Conservation (phyloP, 1,139 yeast genomes). For the Blastobotrys niveus region DNA sequence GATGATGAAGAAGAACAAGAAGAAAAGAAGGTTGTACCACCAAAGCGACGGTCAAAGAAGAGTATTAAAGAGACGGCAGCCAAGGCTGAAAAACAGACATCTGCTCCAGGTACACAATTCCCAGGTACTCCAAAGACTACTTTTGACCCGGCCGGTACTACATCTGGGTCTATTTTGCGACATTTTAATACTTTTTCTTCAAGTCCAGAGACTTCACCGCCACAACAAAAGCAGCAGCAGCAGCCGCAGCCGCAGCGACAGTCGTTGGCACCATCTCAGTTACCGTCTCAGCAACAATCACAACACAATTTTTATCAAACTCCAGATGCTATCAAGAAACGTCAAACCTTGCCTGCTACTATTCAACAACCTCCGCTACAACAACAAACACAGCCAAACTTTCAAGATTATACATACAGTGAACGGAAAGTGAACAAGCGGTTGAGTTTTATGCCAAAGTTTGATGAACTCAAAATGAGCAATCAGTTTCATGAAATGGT, state of each 20-base stretch:
- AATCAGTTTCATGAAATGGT: too few relatives aligned
- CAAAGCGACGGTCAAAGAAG: slow-evolving; percentile 16
- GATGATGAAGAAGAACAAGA: slow-evolving; percentile 8
- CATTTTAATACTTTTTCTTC: slow-evolving; percentile 22
- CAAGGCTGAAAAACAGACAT: slow-evolving; percentile 5
- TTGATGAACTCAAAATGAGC: slow-evolving; percentile 24
- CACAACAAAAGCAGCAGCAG: slow-evolving; percentile 8
- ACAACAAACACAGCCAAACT: not conserved
- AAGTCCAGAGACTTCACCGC: slow-evolving; percentile 20
- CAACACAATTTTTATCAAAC: slow-evolving; percentile 2
- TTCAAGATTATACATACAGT: slow-evolving; percentile 16
- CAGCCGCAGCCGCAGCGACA: too few relatives aligned
- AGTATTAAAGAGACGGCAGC: slow-evolving; percentile 5
- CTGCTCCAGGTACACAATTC: not conserved
- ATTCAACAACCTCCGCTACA: slow-evolving; percentile 7
- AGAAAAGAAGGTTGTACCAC: slow-evolving; percentile 9
- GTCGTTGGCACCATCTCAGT: slow-evolving; percentile 14
- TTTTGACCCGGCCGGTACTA: not conserved
- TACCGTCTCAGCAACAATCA: not conserved
- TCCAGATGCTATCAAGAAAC: slow-evolving; percentile 7
- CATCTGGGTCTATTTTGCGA: slow-evolving; percentile 19
- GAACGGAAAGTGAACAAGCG: slow-evolving; percentile 19
- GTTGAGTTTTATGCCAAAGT: slow-evolving; percentile 28
- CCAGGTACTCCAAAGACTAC: not conserved
- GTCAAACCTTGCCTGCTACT: slow-evolving; percentile 12